phyloP scores from a whole-genome alignment of 257 asterid genomes.

The Vinca minor region DNA sequence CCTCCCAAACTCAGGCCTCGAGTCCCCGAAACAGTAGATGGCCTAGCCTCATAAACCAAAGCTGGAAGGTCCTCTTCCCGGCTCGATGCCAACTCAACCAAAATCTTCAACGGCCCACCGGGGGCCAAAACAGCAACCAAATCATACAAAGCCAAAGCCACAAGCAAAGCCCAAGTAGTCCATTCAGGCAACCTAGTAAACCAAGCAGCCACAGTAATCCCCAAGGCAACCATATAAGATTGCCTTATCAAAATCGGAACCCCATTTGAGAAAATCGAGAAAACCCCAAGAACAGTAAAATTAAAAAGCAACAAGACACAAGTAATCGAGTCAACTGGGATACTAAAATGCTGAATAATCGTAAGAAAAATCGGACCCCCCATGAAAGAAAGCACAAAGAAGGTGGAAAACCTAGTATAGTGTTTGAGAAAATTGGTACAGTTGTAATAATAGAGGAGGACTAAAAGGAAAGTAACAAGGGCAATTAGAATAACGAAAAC shows the following conservation, averaged over 20 bases:
- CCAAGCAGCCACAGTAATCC: slow-evolving; percentile 90
- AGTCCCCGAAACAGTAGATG: slow-evolving; percentile 31
- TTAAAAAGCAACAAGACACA: slow-evolving; percentile 50
- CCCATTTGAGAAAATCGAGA: slow-evolving; percentile 66
- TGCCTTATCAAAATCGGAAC: slow-evolving; percentile 76
- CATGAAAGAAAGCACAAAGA: slow-evolving; percentile 59
- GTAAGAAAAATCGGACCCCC: slow-evolving; percentile 74
- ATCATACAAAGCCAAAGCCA: slow-evolving; percentile 83
- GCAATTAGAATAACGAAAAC: slow-evolving; percentile 69
- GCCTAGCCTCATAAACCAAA: slow-evolving; percentile 80
- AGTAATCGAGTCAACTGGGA: slow-evolving; percentile 71
- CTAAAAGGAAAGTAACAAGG: slow-evolving; percentile 64
- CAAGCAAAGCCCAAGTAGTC: slow-evolving; percentile 91
- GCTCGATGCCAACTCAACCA: slow-evolving; percentile 83
- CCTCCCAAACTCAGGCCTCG: slow-evolving; percentile 38
- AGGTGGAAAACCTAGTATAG: slow-evolving; percentile 80
- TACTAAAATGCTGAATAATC: slow-evolving; percentile 48
- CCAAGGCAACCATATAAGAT: slow-evolving; percentile 64
- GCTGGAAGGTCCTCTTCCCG: slow-evolving; percentile 91
- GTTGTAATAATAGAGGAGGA: slow-evolving; percentile 79
- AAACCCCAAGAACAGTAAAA: slow-evolving; percentile 61
- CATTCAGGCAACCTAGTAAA: slow-evolving; percentile 85
- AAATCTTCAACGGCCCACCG: slow-evolving; percentile 82
- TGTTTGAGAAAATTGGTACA: slow-evolving; percentile 66
- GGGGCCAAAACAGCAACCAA: slow-evolving; percentile 86